Evolutionary conservation across 495 filamentous ascomycete species (phyloP), one percentile per base, ranked within the genome.

Genomic region (Lepraria neglecta): DNA sequence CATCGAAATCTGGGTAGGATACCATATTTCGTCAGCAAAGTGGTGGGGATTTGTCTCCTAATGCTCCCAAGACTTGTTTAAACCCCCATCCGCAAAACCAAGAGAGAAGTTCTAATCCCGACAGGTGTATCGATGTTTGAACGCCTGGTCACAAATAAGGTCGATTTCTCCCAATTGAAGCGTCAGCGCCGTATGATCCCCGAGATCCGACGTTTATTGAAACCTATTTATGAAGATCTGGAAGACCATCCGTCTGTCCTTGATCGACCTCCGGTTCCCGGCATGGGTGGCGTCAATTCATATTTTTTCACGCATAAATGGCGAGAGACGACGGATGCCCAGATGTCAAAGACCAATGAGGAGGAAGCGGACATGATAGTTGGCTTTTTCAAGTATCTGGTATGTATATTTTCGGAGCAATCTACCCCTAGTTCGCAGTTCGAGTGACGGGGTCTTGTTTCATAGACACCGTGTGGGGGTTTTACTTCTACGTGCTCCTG

Each of bases 311-410:
- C 79, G 33, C 92, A 97, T 69, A 61, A 71, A 4, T 87, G 84
- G 80, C 74, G 74, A 0, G 94, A 98, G 65, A 74, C 73, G 3
- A 74, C 67, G 0, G 87, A 92, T 62, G 76, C 78, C 27, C 77
- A 88, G 30, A 73, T 80, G 45, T 95, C 90, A 19, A 84, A 84
- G 38, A 80, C 78, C 66, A 97, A 98, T 69, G 69, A 79, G 1
- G 70, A 78, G 11, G 92, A 97, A 66, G 89, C 90, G 0, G 72
- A 85, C 0, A 92, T 97, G 89, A 74, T 96, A 54, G 80, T 82
- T 1, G 74, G 74, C 3, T 87, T 97, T 64, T 86, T 84, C 57
- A 71, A 82, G 27, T 88, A 96, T 65, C 81, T 98, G 0, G n/a
- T n/a, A n/a, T n/a, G n/a, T n/a, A n/a, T n/a, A 24, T 24, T 24